Evolutionary conservation across 2,329 filamentous ascomycete species (phyloP).

Genomic region (Calonectria pauciramosa): DNA sequence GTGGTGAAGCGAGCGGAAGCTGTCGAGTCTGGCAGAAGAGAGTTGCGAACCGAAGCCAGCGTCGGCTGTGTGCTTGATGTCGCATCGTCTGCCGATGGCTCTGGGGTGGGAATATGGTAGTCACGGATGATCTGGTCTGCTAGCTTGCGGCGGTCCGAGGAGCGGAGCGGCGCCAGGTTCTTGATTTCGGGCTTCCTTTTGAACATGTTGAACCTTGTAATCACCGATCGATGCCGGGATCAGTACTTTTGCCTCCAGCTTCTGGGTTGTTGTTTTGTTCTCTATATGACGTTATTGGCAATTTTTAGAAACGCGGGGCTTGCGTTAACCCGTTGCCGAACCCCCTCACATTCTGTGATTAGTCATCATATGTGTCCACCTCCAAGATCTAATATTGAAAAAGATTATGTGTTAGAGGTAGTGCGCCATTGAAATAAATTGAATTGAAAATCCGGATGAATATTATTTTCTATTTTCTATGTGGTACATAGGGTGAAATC

Average conservation of each 20-base stretch:
- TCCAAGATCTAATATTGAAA: not conserved
- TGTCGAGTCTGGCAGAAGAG: constrained; percentile 39
- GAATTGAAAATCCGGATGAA: not conserved
- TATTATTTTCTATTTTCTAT: not conserved
- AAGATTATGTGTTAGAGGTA: not conserved
- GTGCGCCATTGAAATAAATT: not conserved
- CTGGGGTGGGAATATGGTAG: constrained; percentile 35
- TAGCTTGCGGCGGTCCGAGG: constrained; percentile 40
- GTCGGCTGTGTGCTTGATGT: constrained; percentile 31
- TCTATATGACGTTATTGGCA: not conserved
- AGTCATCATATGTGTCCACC: not conserved
- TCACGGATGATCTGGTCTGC: constrained; percentile 43
- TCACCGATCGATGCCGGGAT: no score
- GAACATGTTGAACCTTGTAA: constrained; percentile 27
- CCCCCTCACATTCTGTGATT: not conserved
- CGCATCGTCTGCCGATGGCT: constrained; percentile 28
- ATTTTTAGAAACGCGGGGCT: not conserved
- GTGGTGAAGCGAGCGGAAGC: constrained; percentile 42
- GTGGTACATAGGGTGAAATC: not conserved
- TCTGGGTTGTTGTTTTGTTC: not conserved
- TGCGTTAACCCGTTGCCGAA: not conserved
- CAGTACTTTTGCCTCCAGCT: not conserved
- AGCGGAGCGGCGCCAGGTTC: constrained; percentile 40
- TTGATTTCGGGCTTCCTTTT: constrained; percentile 42
- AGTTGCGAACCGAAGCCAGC: constrained; percentile 35